phyloP scores from a whole-genome alignment of 1,284 basidiomycete species.

The Rugosomyces carneus region DNA sequence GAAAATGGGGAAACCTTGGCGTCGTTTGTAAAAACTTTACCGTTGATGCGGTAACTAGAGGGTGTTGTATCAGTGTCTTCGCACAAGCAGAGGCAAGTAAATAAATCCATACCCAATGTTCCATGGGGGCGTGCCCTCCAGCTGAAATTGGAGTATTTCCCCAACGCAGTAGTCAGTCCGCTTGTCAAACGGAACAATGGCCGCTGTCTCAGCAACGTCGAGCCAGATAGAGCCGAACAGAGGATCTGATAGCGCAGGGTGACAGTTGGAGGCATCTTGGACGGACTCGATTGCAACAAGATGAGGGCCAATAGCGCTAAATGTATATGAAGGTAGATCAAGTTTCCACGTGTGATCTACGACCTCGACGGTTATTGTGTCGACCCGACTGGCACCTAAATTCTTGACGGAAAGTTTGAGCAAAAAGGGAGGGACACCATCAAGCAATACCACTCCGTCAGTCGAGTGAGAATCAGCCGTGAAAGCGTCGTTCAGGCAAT shows the following conservation, averaged over 20 bases:
- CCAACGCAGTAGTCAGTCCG: constrained; percentile 86
- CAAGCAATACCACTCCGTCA: constrained; percentile 60
- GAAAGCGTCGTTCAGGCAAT: constrained; percentile 73
- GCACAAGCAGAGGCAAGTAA: background rate
- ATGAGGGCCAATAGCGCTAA: constrained; percentile 77
- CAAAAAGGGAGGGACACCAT: constrained; percentile 86
- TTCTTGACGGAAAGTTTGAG: constrained; percentile 74
- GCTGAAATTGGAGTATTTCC: constrained; percentile 84
- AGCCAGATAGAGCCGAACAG: constrained; percentile 64
- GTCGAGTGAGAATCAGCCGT: constrained; percentile 40
- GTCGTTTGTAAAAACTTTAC: constrained; percentile 69
- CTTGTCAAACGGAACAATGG: constrained; percentile 80
- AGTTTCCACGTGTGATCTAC: constrained; percentile 69
- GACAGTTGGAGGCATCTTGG: constrained; percentile 75
- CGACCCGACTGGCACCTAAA: constrained; percentile 59
- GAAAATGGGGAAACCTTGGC: constrained; percentile 79
- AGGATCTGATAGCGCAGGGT: constrained; percentile 63
- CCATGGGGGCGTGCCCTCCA: constrained; percentile 97
- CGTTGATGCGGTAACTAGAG: constrained; percentile 75
- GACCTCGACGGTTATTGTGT: constrained; percentile 53
- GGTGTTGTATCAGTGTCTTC: constrained; percentile 4
- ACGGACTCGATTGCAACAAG: constrained; percentile 73
- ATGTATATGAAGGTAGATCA: constrained; percentile 65
- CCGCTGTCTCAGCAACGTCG: constrained; percentile 92
- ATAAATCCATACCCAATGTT: constrained; percentile 63